Conservation (phyloP, 139 green algal genomes). For the Volvox reticuliferus region DNA sequence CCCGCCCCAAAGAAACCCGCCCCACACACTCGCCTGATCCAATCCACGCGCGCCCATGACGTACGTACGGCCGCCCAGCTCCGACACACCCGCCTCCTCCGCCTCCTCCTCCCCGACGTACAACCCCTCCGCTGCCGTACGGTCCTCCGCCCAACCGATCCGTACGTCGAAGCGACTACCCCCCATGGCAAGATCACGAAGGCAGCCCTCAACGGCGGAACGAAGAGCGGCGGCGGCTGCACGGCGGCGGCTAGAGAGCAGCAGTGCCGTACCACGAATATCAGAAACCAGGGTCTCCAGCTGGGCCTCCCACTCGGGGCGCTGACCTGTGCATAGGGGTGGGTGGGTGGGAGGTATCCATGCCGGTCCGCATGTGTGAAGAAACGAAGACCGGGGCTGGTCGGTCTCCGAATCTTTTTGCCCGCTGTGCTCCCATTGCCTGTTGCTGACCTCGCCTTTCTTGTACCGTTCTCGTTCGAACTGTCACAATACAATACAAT, state of each 20-base stretch:
- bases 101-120: constrained; percentile 38
- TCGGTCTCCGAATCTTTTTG: no score
- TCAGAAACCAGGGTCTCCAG: not conserved
- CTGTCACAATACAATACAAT: no score
- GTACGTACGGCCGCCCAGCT: constrained; percentile 28
- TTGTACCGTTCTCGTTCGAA: no score
- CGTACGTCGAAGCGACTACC: constrained; percentile 80
- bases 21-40: constrained; percentile 36
- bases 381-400: no score
- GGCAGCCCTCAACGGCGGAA: constrained; percentile 69
- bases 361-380: no score
- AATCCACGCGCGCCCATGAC: constrained; percentile 39
- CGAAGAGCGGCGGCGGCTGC: constrained; percentile 68
- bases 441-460: no score
- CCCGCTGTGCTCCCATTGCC: no score
- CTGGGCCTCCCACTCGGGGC: constrained; percentile 45
- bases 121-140: constrained; percentile 12
- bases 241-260: constrained; percentile 45
- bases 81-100: constrained; percentile 28
- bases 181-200: constrained; percentile 80
- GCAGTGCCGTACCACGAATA: constrained; percentile 9
- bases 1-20: no score
- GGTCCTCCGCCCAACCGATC: constrained; percentile 50
- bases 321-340: constrained; percentile 45
- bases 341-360: not conserved